Conservation (phyloP, 2,329 filamentous ascomycete species). For the Aspergillus novoparasiticus region DNA sequence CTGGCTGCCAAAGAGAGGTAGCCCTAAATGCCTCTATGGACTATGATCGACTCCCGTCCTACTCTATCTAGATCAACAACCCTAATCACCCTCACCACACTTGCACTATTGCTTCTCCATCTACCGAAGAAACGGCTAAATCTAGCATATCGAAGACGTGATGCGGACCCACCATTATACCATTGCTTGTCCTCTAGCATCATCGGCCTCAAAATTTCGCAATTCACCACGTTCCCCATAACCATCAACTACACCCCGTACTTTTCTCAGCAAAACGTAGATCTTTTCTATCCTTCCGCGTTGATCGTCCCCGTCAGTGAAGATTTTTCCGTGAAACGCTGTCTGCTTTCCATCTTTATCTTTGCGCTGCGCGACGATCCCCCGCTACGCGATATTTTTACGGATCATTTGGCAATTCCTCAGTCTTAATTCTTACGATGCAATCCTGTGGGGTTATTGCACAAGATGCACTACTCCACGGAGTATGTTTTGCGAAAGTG, state of each 20-base stretch:
- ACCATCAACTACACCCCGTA: neutral
- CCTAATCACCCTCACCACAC: neutral
- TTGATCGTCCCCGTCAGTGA: neutral
- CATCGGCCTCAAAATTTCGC: conserved; percentile 21
- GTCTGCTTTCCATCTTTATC: neutral
- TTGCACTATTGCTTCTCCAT: neutral
- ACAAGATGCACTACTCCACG: conserved; percentile 12
- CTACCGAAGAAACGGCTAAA: neutral
- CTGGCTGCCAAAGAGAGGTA: neutral
- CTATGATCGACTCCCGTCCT: neutral
- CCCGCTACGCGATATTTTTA: neutral
- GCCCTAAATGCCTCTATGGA: neutral
- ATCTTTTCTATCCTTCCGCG: neutral
- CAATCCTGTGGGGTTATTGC: conserved; percentile 24
- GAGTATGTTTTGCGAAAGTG: neutral
- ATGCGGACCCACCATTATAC: conserved; percentile 22
- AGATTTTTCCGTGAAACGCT: neutral
- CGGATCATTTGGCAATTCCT: neutral
- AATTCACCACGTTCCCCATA: conserved; percentile 9
- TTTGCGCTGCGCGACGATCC: neutral
- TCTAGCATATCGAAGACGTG: conserved; percentile 18
- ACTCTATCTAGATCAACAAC: neutral
- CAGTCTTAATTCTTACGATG: neutral
- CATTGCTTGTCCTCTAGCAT: conserved; percentile 15
- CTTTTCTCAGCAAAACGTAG: neutral